phyloP scores from a whole-genome alignment of 176 grass and related monocot genomes.

The Typha latifolia region DNA sequence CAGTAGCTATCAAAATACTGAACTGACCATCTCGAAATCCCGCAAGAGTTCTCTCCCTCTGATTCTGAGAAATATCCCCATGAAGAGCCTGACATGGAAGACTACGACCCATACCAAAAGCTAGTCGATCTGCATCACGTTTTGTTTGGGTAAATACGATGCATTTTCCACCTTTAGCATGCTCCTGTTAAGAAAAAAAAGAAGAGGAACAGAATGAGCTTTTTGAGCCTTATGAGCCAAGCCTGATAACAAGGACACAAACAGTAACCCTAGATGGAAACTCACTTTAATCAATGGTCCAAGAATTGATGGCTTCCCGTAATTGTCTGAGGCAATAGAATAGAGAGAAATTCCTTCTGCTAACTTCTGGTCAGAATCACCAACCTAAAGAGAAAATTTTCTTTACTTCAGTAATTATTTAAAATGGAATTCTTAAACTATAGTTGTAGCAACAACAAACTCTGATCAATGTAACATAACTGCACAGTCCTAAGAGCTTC shows the following conservation, averaged over 20 bases:
- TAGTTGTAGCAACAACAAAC: too few species aligned
- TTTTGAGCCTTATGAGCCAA: neutral
- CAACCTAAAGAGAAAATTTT: slow-evolving; percentile 47
- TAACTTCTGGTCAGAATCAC: slow-evolving; percentile 88
- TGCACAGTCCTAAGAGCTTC: too few species aligned
- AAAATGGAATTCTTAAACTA: neutral
- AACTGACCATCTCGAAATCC: slow-evolving; percentile 83
- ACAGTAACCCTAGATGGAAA: neutral
- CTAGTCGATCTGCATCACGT: slow-evolving; percentile 72
- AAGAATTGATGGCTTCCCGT: slow-evolving; percentile 75
- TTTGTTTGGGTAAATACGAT: slow-evolving; percentile 98
- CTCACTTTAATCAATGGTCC: slow-evolving; percentile 78
- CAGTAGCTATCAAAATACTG: slow-evolving; percentile 80
- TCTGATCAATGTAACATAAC: too few species aligned
- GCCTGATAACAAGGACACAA: neutral
- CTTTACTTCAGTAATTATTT: neutral
- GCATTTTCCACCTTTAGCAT: slow-evolving; percentile 93
- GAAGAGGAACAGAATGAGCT: neutral
- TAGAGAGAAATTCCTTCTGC: slow-evolving; percentile 87
- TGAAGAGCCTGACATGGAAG: slow-evolving; percentile 76
- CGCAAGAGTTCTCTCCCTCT: slow-evolving; percentile 79
- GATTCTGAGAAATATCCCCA: slow-evolving; percentile 92
- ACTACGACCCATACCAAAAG: slow-evolving; percentile 76
- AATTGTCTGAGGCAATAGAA: slow-evolving; percentile 72
- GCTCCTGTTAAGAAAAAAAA: slow-evolving; percentile 39